Conservation (phyloP, 225 moss, liverwort and hornwort species). For the Climacium dendroides region DNA sequence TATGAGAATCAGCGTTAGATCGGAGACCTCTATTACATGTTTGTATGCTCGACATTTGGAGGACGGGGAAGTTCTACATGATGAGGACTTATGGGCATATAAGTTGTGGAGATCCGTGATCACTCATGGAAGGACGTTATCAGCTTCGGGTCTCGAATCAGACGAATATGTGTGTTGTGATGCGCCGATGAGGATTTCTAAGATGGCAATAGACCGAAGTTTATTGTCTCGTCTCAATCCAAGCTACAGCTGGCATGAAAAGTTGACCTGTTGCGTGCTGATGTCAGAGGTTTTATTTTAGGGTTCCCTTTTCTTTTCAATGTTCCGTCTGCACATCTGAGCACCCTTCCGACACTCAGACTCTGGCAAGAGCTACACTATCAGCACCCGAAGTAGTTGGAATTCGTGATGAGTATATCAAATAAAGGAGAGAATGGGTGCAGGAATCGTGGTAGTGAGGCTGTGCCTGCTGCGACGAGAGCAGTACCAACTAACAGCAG, state of each 20-base stretch:
- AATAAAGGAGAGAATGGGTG: neutral
- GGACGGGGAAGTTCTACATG: neutral
- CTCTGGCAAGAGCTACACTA: neutral
- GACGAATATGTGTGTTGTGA: too few species aligned
- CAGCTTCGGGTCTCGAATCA: too few species aligned
- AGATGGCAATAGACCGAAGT: neutral
- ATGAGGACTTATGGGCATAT: neutral
- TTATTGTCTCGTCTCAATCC: neutral
- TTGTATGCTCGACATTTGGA: neutral
- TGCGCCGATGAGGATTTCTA: neutral
- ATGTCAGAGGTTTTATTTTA: too few species aligned
- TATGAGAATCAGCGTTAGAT: neutral
- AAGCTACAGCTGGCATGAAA: neutral
- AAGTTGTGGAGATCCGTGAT: neutral
- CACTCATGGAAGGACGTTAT: neutral
- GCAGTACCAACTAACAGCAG: slow-evolving; percentile 45
- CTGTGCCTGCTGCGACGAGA: slow-evolving; percentile 37
- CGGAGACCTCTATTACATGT: neutral
- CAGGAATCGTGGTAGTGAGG: slow-evolving; percentile 83
- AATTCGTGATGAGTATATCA: neutral
- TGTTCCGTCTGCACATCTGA: too few species aligned
- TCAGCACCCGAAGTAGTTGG: neutral
- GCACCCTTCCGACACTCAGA: too few species aligned
- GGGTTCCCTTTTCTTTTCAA: neutral
- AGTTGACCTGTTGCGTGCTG: neutral